Evolutionary conservation across 129 eudicot species (phyloP), one percentile per base, ranked within the genome.

Genomic region (Arctium minus): DNA sequence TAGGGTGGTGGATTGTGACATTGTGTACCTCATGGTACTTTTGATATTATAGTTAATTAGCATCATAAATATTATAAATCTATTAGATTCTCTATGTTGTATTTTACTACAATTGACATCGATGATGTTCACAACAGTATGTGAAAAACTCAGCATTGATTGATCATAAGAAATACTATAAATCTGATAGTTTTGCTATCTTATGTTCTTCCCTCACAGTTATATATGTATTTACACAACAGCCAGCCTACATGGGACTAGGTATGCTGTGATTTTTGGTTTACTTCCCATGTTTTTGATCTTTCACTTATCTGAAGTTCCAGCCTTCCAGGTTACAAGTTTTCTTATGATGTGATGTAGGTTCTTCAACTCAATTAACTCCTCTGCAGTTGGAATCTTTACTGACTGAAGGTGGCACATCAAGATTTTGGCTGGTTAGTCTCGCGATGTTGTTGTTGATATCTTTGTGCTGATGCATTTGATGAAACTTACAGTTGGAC

Each of bases 351-450:
- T 72, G 38, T 73, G 53, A 56, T 86, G 44, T 85, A 96, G 97
- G 99, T 33, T 76, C 91, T 64, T 77, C 90, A 72, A 82, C 81
- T 84, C 96, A 84, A 44, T 86, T 96, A 74, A 96, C 97, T 74
- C 97, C 99, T 33, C 88, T 96, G 89, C 97, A 93, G 74, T 86
- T 96, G 81, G 99, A 95, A 87, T 77, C 94, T 46, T 62, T 94
- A 67, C 88, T 96, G 74, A 91, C 93, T 69, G 99, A 96, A 83
- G 97, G 97, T 85, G 86, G 81, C 77, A 88, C 92, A 27, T 91
- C 99, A 80, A 90, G 88, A 87, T 93, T 88, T 81, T 93, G 99
- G 99, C 89, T 95, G 99, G 99, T 96, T 86, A 81, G 99, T 85
- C 75, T 77, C 74, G 75, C 71, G 29, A 8, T 40, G 27, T 32